Conservation (phyloP, 2,329 filamentous ascomycete genomes). For the Claviceps citrina region DNA sequence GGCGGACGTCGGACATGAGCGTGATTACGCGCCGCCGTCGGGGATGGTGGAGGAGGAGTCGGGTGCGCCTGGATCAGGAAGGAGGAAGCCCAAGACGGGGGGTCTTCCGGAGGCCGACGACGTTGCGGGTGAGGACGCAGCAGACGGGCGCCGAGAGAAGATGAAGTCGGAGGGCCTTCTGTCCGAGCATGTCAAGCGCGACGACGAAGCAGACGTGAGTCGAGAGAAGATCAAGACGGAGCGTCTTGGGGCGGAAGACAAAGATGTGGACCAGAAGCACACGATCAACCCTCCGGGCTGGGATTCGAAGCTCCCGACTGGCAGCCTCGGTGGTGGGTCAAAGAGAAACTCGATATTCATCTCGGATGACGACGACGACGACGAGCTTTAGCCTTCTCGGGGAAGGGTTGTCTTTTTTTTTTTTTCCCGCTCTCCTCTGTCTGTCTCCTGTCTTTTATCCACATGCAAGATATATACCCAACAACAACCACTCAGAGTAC, state of each 20-base stretch:
- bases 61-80: background rate
- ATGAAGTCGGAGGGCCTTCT: slow-evolving; percentile 5
- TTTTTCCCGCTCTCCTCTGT: too few relatives aligned
- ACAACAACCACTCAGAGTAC: too few relatives aligned
- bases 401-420: background rate
- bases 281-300: background rate
- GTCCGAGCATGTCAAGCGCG: slow-evolving; percentile 6
- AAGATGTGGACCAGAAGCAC: background rate
- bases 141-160: background rate
- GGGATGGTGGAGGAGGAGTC: background rate
- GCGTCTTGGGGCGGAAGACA: background rate
- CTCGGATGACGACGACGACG: slow-evolving; percentile 18
- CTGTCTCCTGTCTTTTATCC: background rate
- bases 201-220: slow-evolving; percentile 4
- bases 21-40: background rate
- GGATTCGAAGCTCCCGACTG: slow-evolving; percentile 8
- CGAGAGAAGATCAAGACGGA: background rate
- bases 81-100: background rate
- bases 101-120: too few relatives aligned
- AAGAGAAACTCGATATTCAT: slow-evolving; percentile 22
- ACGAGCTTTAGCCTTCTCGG: slow-evolving; percentile 8
- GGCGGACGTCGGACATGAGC: slow-evolving; percentile 3
- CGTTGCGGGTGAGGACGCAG: too few relatives aligned
- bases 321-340: slow-evolving; percentile 8
- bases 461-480: too few relatives aligned